Conservation (phyloP, 495 filamentous ascomycete genomes). For the Amphirosellinia nigrospora region DNA sequence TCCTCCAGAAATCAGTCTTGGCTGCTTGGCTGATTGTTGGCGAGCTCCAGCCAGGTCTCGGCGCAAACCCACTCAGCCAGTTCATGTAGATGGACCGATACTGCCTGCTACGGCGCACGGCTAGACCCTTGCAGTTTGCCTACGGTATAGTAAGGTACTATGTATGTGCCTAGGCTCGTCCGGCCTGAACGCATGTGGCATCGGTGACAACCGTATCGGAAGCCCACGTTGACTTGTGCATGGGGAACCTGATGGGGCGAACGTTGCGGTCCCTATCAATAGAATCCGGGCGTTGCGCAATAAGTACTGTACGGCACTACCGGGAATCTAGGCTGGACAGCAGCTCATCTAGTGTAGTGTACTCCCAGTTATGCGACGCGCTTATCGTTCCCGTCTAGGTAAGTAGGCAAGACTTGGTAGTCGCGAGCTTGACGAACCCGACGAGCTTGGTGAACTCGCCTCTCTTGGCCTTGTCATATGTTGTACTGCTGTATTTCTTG, state of each 20-base stretch:
- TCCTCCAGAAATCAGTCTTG: constrained; percentile 14
- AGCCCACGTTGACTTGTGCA: constrained; percentile 13
- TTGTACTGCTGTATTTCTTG: constrained; percentile 1
- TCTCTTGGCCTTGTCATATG: constrained; percentile 5
- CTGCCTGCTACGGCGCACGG: neutral
- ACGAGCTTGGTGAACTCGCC: neutral
- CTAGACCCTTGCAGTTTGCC: neutral
- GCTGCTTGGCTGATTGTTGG: constrained; percentile 6
- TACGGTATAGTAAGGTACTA: neutral
- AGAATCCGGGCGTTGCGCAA: neutral
- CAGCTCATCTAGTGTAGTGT: neutral
- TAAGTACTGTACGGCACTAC: neutral
- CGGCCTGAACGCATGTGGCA: neutral
- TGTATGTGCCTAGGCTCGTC: neutral
- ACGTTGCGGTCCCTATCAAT: neutral
- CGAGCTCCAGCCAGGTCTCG: constrained; percentile 9
- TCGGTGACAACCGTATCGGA: neutral
- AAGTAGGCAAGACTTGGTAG: neutral
- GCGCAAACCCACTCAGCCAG: constrained; percentile 4
- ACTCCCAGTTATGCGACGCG: constrained; percentile 1
- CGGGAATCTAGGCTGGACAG: neutral
- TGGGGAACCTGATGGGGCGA: constrained; percentile 8
- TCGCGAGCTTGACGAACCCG: neutral
- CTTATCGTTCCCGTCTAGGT: neutral
- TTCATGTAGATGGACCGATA: neutral